Evolutionary conservation across 352 stramenopile species (phyloP).

Genomic region (Globisporangium polare): DNA sequence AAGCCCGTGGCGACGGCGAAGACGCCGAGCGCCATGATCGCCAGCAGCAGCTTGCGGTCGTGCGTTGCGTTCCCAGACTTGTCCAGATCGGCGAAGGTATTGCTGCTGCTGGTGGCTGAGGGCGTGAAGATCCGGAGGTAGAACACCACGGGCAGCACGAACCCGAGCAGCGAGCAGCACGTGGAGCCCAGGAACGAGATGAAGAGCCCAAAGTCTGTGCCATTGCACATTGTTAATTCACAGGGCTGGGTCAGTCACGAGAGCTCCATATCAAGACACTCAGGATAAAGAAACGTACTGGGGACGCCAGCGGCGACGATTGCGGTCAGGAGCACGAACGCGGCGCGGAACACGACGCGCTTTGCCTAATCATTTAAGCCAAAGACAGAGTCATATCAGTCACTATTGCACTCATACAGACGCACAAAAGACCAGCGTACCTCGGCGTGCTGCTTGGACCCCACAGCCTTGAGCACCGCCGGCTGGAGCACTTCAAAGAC

Average conservation of each 20-base stretch:
- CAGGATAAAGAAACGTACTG: conserved; percentile 12
- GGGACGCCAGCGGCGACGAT: conserved; percentile 19
- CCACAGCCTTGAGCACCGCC: conserved; percentile 8
- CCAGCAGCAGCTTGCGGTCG: conserved; percentile 9
- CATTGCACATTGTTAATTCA: neutral
- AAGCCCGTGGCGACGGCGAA: conserved; percentile 20
- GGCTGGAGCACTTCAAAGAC: conserved; percentile 48
- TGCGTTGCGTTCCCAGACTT: neutral
- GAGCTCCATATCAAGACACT: neutral
- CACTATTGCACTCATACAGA: neutral
- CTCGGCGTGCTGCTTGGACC: neutral
- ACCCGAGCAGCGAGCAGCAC: conserved; percentile 70
- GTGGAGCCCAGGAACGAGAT: conserved; percentile 72
- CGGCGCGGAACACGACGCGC: conserved; percentile 32
- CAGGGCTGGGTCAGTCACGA: neutral
- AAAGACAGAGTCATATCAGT: neutral
- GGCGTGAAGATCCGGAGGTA: conserved; percentile 41
- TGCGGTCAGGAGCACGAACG: conserved; percentile 31
- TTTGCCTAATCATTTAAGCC: conserved; percentile 1
- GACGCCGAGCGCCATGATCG: conserved; percentile 18
- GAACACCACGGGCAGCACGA: conserved; percentile 73
- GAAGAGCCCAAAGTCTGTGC: conserved; percentile 72
- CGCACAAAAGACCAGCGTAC: neutral
- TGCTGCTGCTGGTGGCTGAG: neutral
- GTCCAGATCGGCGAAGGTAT: neutral